Evolutionary conservation across 1,139 yeast species (phyloP).

Genomic region (Wickerhamomyces sp.): DNA sequence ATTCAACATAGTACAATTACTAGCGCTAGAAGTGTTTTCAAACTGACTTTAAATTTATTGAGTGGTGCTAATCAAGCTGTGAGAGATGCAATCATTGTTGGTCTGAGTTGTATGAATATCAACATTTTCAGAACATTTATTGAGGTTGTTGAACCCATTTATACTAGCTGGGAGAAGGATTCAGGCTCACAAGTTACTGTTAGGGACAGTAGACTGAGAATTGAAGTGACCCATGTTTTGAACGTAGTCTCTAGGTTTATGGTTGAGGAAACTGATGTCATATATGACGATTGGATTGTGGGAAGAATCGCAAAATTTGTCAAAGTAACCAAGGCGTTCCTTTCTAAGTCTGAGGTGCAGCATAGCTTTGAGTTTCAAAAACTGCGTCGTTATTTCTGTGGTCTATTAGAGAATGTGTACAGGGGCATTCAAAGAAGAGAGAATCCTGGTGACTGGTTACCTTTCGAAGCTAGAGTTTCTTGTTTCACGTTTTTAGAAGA

Average conservation of each 20-base stretch:
- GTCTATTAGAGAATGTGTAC: conserved; percentile 67
- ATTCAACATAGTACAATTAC: conserved; percentile 90
- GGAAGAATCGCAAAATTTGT: conserved; percentile 60
- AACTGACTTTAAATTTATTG: conserved; percentile 80
- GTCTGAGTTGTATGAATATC: conserved; percentile 84
- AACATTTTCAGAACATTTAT: conserved; percentile 81
- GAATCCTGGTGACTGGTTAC: conserved; percentile 52
- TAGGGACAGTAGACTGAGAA: conserved; percentile 52
- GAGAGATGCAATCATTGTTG: conserved; percentile 81
- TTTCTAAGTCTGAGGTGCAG: conserved; percentile 58
- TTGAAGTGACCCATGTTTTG: conserved; percentile 76
- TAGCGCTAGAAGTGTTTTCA: conserved; percentile 85
- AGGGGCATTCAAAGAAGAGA: conserved; percentile 40
- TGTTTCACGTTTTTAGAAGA: conserved; percentile 80
- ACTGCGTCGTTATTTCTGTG: conserved; percentile 76
- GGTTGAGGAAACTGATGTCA: conserved; percentile 40
- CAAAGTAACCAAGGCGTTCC: conserved; percentile 59
- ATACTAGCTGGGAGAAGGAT: conserved; percentile 54
- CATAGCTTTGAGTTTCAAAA: conserved; percentile 68
- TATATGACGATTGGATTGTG: conserved; percentile 67
- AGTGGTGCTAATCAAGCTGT: conserved; percentile 68
- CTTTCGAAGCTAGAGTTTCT: conserved; percentile 81
- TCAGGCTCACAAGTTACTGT: conserved; percentile 23
- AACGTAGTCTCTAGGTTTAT: conserved; percentile 67
- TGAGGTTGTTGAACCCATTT: conserved; percentile 67